Conservation (phyloP, 192 early-diverging fungal genomes). For the Umbelopsis isabellina region DNA sequence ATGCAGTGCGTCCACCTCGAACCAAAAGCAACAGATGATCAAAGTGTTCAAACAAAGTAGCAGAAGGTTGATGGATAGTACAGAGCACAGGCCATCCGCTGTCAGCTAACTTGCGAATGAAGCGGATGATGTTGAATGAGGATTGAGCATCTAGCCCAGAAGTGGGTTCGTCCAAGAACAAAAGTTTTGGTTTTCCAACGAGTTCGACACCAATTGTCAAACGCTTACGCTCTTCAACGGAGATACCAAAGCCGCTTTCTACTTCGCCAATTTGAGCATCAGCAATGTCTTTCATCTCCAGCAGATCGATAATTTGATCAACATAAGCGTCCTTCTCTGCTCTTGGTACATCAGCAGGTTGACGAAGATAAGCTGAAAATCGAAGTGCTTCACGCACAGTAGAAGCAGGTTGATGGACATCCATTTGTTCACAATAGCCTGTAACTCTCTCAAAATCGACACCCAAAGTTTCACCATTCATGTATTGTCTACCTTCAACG, state of each 20-base stretch:
- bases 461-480: slow-evolving; percentile 63
- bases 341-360: slow-evolving; percentile 63
- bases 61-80: slow-evolving; percentile 87
- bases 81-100: slow-evolving; percentile 73
- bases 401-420: slow-evolving; percentile 71
- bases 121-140: slow-evolving; percentile 74
- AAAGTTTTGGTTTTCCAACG: slow-evolving; percentile 71
- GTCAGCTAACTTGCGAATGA: slow-evolving; percentile 68
- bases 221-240: slow-evolving; percentile 87
- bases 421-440: slow-evolving; percentile 87
- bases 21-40: slow-evolving; percentile 81
- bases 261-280: slow-evolving; percentile 76
- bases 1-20: slow-evolving; percentile 78
- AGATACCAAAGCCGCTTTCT: slow-evolving; percentile 75
- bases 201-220: slow-evolving; percentile 87
- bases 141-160: slow-evolving; percentile 82
- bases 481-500: slow-evolving; percentile 64
- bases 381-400: slow-evolving; percentile 81
- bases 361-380: slow-evolving; percentile 76
- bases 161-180: slow-evolving; percentile 92
- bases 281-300: slow-evolving; percentile 75
- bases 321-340: slow-evolving; percentile 72
- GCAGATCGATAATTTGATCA: slow-evolving; percentile 70
- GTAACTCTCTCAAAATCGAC: slow-evolving; percentile 72
- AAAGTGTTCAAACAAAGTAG: slow-evolving; percentile 82